Base-by-base conservation (phyloP, 2,329 filamentous ascomycete species). In the Huntiella moniliformis region DNA sequence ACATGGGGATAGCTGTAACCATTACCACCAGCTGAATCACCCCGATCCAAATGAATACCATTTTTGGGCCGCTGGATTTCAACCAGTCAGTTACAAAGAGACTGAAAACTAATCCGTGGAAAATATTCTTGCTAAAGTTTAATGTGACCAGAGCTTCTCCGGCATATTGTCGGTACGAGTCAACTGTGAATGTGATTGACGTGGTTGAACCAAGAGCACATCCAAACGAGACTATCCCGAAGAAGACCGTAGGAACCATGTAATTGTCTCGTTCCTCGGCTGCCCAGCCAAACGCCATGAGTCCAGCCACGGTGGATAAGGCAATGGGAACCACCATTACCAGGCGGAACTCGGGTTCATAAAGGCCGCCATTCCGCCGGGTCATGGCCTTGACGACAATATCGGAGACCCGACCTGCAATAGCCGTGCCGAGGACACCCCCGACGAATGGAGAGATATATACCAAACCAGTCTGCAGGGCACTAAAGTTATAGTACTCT, bases 211-310 rank as follows among this genome's bases (percentile, higher is more conserved):
- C 88, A 1, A 96, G 68, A 3, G 82, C 82, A 62, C 88, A 95
- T 1, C 88, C 91, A 56, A 96, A 95, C 0, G 83, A 91, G 31
- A 94, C 77, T 41, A 95, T 60, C 5, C 88, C 88, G 53, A 96
- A 95, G 63, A 96, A 95, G 3, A 93, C 59, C 0, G 88, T 95
- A 0, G 91, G 91, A 0, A 94, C 83, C 44, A 94, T 92, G 82
- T 83, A 96, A 16, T 71, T 67, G 55, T 95, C 76, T 17, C 68
- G 67, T 47, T 78, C 70, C 51, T 84, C 61, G 0, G 81, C 84
- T 7, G 81, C 86, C 91, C 88, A 96, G n/a, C 88, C 88, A 56
- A 91, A 96, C 2, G 86, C 88, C 77, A 95, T 93, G 12, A 96
- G 71, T 0, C 91, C 91, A 31, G 88, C 75, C 1, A 78, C 75